Evolutionary conservation across 768 basidiomycete species (phyloP), one percentile per base, ranked within the genome.

Genomic region (Cubamyces lactineus): DNA sequence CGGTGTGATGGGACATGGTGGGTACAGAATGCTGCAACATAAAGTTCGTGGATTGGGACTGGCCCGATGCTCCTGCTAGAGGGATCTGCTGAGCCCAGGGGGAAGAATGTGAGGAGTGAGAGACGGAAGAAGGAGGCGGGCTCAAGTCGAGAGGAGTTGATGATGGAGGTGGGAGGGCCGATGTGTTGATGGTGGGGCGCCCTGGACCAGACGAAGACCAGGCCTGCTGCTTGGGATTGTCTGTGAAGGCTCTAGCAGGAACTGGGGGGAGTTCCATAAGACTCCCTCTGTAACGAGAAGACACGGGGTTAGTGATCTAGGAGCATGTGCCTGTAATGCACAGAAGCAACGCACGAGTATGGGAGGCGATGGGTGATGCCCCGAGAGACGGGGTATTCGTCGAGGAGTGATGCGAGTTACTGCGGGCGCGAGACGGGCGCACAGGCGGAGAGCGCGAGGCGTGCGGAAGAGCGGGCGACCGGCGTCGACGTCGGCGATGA

Each of bases 121-220:
- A 54, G 73, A 75, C 77, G 71, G 74, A 64, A 68, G 72, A 64
- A 72, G 76, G 60, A 66, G 67, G 64, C 69, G 75, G 65, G 70
- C 70, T 66, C 71, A 61, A 62, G 34, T 70, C 70, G 50, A 68
- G 64, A 39, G 78, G 72, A 26, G 77, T 71, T 40, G 73, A 69
- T 60, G 68, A 61, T 52, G 67, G 59, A 62, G 74, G 68, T 28
- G 65, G 48, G 5, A 69, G 58, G 28, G 61, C 63, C 16, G 67
- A 64, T 42, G 77, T 79, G 69, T 76, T 75, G 39, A 78, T 67
- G 24, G 79, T 72, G 12, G 77, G 75, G 47, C 74, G 75, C 57
- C 72, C 71, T 21, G 70, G 56, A 50, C 26, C 53, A 41, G 63
- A 64, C 21, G 72, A 69, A 15, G 76, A 72, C 73, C 76, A 76